phyloP scores from a whole-genome alignment of 2,329 filamentous ascomycete species.

The Cytospora piceicola region DNA sequence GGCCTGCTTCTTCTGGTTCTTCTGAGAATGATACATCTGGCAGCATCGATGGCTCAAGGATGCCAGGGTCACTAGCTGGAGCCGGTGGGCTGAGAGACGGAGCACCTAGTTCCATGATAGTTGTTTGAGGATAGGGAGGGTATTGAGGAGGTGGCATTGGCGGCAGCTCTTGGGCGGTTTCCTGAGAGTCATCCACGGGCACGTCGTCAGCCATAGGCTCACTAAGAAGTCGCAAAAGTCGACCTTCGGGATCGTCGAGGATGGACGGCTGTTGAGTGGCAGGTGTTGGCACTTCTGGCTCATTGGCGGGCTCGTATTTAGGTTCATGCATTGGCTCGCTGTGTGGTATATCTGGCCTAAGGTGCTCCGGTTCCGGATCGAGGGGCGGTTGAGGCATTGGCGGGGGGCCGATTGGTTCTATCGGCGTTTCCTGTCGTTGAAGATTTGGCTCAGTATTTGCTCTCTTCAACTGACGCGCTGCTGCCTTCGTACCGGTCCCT shows the following conservation, averaged over 20 bases:
- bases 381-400: conserved; percentile 22
- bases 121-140: conserved; percentile 32
- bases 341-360: background rate
- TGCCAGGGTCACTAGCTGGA: conserved; percentile 53
- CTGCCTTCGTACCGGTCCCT: conserved; percentile 29
- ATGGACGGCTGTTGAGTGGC: conserved; percentile 9
- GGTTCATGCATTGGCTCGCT: background rate
- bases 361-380: background rate
- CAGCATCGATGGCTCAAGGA: conserved; percentile 36
- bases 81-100: conserved; percentile 39
- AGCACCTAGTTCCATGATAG: conserved; percentile 32
- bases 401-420: conserved; percentile 11
- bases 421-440: conserved; percentile 28
- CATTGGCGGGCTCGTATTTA: background rate
- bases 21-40: conserved; percentile 44
- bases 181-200: background rate
- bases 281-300: conserved; percentile 10
- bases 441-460: conserved; percentile 32
- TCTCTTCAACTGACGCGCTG: conserved; percentile 30
- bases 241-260: conserved; percentile 15
- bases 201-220: conserved; percentile 17
- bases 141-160: conserved; percentile 27
- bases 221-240: conserved; percentile 25
- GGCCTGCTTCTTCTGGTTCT: conserved; percentile 44
- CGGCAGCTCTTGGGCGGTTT: conserved; percentile 12